A percentile compares a stretch with the other conserved stretches of the same genome.
phyloP scores from a whole-genome alignment of 1,284 basidiomycete species.

The Ustilago shanxiensis region DNA sequence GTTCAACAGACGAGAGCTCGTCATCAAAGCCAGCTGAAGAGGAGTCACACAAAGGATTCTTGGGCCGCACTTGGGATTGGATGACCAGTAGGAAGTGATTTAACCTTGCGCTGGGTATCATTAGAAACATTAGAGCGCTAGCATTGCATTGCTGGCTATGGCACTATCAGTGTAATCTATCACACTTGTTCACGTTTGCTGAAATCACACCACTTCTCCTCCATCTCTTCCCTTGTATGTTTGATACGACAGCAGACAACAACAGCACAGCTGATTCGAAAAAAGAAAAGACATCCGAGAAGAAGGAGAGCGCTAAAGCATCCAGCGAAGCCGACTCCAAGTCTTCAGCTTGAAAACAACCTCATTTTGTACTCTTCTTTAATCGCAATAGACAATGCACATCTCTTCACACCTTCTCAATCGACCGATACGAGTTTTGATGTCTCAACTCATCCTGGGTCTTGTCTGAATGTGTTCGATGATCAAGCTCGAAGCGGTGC shows the following conservation, averaged over 20 bases:
- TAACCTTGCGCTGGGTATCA: background rate
- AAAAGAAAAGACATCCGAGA: conserved; percentile 9
- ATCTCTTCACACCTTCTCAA: background rate
- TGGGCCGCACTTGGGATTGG: conserved; percentile 46
- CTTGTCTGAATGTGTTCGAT: too few species aligned
- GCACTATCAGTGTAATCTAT: conserved; percentile 17
- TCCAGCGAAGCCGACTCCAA: conserved; percentile 18
- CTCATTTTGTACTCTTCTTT: background rate
- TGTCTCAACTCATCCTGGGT: too few species aligned
- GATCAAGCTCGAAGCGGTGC: too few species aligned
- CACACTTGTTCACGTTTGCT: conserved; percentile 19
- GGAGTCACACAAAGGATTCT: conserved; percentile 19
- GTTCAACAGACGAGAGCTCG: background rate
- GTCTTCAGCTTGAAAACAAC: conserved; percentile 9
- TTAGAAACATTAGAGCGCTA: background rate
- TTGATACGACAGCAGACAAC: background rate
- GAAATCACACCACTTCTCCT: conserved; percentile 36
- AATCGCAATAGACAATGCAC: conserved; percentile 22
- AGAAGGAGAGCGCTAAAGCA: conserved; percentile 9
- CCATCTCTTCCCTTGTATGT: background rate
- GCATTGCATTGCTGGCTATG: background rate
- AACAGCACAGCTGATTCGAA: conserved; percentile 6
- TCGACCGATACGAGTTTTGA: too few species aligned
- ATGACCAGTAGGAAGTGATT: conserved; percentile 25
- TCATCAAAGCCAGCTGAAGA: background rate